Percentiles rank a stretch among this genome's conserved stretches.
Evolutionary conservation across 768 basidiomycete genomes (phyloP).

Genomic region (Naganishia onofrii): DNA sequence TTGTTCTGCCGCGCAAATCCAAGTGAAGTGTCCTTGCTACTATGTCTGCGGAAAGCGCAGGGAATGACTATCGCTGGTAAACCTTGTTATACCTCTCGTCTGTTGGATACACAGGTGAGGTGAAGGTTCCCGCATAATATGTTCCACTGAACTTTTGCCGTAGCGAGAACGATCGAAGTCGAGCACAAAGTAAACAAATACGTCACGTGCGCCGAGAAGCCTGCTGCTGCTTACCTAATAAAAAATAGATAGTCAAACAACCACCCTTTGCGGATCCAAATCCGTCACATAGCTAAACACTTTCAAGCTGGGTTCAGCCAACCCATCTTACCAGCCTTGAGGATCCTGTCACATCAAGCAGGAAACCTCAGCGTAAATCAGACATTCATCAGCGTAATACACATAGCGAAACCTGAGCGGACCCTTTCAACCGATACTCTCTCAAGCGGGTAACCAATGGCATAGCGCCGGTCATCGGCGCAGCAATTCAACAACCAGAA

Average conservation of each 20-base stretch:
- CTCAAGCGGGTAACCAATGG: background rate
- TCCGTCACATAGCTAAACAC: background rate
- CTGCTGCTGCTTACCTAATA: slow-evolving; percentile 14
- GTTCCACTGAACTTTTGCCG: slow-evolving; percentile 19
- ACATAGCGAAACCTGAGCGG: no score
- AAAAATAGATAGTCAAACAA: slow-evolving; percentile 14
- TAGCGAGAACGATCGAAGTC: background rate
- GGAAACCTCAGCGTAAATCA: background rate
- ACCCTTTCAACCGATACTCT: background rate
- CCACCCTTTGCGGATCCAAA: slow-evolving; percentile 10
- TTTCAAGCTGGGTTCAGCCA: slow-evolving; percentile 12
- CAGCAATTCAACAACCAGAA: background rate
- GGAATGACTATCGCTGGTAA: no score
- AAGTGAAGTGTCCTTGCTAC: no score
- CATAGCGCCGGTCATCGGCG: background rate
- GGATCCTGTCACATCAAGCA: background rate
- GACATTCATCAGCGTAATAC: background rate
- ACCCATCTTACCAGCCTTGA: background rate
- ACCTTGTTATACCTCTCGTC: no score
- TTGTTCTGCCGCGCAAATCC: background rate
- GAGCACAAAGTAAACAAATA: slow-evolving; percentile 10
- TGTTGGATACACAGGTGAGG: no score
- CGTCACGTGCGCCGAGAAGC: background rate
- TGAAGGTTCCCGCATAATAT: no score
- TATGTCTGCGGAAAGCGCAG: no score